These are phyloP conservation scores for Boletus hoseneyae DNA, from an alignment of 1,284 basidiomycete species.

Conservation along the genomic window DNA sequence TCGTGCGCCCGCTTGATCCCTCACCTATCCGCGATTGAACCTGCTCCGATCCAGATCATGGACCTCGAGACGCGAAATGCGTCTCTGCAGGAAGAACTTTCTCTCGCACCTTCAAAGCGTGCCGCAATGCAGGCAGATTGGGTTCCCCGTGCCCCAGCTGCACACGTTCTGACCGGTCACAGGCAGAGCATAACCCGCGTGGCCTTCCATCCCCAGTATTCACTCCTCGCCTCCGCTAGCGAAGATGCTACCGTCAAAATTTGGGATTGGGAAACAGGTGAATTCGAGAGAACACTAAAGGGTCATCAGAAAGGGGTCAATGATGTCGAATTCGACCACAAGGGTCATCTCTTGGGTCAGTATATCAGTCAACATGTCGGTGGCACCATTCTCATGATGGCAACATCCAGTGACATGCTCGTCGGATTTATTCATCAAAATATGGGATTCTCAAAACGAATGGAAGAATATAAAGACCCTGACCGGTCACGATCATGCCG, in stretches of 20 bases:
- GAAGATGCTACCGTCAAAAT: slow-evolving; percentile 89
- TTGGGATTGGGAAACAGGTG: slow-evolving; percentile 96
- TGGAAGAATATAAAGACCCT: slow-evolving; percentile 88
- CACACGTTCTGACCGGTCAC: slow-evolving; percentile 80
- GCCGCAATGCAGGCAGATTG: slow-evolving; percentile 66
- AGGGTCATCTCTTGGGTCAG: slow-evolving; percentile 77
- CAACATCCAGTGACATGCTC: slow-evolving; percentile 73
- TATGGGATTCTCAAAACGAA: slow-evolving; percentile 88
- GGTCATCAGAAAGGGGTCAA: slow-evolving; percentile 88
- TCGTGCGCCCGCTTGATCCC: slow-evolving; percentile 10
- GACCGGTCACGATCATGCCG: slow-evolving; percentile 88
- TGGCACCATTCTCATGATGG: slow-evolving; percentile 1
- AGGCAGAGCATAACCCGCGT: slow-evolving; percentile 75
- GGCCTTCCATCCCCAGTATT: slow-evolving; percentile 87
- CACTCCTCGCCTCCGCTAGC: slow-evolving; percentile 77
- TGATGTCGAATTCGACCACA: slow-evolving; percentile 86
- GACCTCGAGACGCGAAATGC: slow-evolving; percentile 81
- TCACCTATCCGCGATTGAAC: slow-evolving; percentile 14
- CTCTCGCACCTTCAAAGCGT: slow-evolving; percentile 56
- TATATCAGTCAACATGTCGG: slow-evolving; percentile 7
- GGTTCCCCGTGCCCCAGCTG: slow-evolving; percentile 78
- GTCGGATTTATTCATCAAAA: slow-evolving; percentile 85
- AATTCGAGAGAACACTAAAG: slow-evolving; percentile 88
- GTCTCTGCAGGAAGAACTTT: slow-evolving; percentile 74
- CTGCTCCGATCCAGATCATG: slow-evolving; percentile 60